phyloP scores from a whole-genome alignment of 148 eudicot genomes.

The Arctostaphylos glauca region DNA sequence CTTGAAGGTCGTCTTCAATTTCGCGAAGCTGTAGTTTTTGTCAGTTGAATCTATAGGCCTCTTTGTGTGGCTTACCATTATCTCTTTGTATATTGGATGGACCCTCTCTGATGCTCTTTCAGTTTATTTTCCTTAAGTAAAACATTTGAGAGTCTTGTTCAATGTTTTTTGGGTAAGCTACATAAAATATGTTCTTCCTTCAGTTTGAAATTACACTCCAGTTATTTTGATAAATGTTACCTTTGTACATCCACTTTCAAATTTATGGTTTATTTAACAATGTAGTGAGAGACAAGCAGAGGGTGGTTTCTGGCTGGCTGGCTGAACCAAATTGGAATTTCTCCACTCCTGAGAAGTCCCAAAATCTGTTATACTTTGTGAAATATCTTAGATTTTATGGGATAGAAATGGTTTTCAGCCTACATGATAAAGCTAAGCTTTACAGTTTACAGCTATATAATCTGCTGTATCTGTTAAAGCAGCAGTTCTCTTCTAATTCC shows the following conservation, averaged over 20 bases:
- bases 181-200: not conserved
- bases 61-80: not conserved
- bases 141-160: not conserved
- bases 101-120: not conserved
- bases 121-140: not conserved
- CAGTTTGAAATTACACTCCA: not conserved
- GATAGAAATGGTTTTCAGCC: not conserved
- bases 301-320: not conserved
- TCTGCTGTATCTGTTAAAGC: too few relatives aligned
- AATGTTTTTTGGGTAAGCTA: not conserved
- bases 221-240: not conserved
- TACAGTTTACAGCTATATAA: not conserved
- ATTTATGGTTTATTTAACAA: not conserved
- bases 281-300: not conserved
- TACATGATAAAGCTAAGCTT: not conserved
- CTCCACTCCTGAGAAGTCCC: not conserved
- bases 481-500: not conserved
- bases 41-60: not conserved
- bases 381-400: not conserved
- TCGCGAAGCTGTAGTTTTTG: too few relatives aligned
- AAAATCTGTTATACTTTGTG: not conserved
- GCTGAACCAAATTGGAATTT: constrained; percentile 7
- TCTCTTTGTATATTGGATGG: not conserved
- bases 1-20: too few relatives aligned
- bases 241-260: not conserved